A percentile compares a stretch with the other conserved stretches of the same genome.
These are phyloP conservation scores for Strombidium stylifer DNA, from an alignment of 73 alveolate genomes.

Conservation along the genomic window DNA sequence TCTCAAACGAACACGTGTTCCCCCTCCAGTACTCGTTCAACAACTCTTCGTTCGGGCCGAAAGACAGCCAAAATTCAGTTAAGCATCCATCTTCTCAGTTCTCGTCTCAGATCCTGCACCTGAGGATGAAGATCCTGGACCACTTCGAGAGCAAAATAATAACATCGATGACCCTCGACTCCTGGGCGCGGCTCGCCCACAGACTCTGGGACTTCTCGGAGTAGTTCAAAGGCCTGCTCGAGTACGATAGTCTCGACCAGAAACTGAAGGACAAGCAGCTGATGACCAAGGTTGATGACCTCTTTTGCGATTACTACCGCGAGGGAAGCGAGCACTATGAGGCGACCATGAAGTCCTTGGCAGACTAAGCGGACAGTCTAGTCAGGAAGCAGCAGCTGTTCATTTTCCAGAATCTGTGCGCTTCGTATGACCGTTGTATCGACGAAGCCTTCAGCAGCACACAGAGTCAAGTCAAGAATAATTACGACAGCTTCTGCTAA, in stretches of 20 bases:
- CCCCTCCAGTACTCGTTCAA: conserved; percentile 19
- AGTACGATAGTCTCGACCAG: not conserved
- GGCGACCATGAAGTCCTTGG: too few species aligned
- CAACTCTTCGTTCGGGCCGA: not conserved
- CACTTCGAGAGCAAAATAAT: not conserved
- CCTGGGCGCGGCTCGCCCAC: conserved; percentile 4
- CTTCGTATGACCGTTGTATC: too few species aligned
- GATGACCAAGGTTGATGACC: too few species aligned
- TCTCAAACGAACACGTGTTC: conserved; percentile 2
- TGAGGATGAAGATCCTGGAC: not conserved
- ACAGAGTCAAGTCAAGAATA: too few species aligned
- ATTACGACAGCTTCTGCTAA: too few species aligned
- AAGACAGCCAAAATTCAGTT: not conserved
- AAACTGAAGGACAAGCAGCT: conserved; percentile 14
- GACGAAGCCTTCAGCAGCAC: too few species aligned
- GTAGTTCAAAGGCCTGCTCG: not conserved
- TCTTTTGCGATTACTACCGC: too few species aligned
- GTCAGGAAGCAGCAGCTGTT: too few species aligned
- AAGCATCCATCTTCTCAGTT: conserved; percentile 11
- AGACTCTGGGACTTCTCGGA: conserved; percentile 10
- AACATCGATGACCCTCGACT: not conserved
- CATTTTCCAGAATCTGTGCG: too few species aligned
- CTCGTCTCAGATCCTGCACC: not conserved
- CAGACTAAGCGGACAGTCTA: too few species aligned
- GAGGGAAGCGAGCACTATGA: too few species aligned